Conservation (phyloP, 106 monocot genomes). For the Posidonia australis region DNA sequence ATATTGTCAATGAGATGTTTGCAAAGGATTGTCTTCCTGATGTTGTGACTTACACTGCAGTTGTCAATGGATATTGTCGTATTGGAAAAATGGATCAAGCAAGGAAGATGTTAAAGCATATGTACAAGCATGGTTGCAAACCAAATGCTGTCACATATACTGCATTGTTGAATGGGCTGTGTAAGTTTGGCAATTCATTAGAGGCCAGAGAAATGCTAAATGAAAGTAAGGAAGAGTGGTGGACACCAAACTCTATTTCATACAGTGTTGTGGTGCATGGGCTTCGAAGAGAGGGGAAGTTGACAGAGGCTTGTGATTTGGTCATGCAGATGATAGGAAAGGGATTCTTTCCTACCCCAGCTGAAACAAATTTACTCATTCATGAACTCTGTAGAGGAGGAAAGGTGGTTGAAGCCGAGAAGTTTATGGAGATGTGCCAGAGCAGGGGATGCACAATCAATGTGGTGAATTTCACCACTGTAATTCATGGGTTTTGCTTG, state of each 20-base stretch:
- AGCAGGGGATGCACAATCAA: conserved; percentile 80
- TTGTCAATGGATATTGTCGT: conserved; percentile 77
- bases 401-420: conserved; percentile 45
- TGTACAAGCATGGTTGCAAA: conserved; percentile 74
- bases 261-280: conserved; percentile 93
- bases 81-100: conserved; percentile 77
- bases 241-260: conserved; percentile 66
- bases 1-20: conserved; percentile 65
- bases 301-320: conserved; percentile 66
- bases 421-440: conserved; percentile 80
- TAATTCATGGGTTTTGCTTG: conserved; percentile 83
- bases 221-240: conserved; percentile 84
- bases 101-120: conserved; percentile 52
- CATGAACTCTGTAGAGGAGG: conserved; percentile 56
- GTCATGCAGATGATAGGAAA: conserved; percentile 59
- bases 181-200: conserved; percentile 50
- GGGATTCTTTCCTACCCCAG: conserved; percentile 71
- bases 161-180: conserved; percentile 68
- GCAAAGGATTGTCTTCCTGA: conserved; percentile 62
- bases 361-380: conserved; percentile 68
- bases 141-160: conserved; percentile 83
- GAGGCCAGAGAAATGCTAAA: conserved; percentile 78
- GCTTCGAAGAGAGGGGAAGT: conserved; percentile 71
- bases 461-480: conserved; percentile 81
- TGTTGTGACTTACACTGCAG: conserved; percentile 78